These are phyloP conservation scores for Paramecium sonneborni DNA, from an alignment of 73 alveolate species.

Conservation along the genomic window DNA sequence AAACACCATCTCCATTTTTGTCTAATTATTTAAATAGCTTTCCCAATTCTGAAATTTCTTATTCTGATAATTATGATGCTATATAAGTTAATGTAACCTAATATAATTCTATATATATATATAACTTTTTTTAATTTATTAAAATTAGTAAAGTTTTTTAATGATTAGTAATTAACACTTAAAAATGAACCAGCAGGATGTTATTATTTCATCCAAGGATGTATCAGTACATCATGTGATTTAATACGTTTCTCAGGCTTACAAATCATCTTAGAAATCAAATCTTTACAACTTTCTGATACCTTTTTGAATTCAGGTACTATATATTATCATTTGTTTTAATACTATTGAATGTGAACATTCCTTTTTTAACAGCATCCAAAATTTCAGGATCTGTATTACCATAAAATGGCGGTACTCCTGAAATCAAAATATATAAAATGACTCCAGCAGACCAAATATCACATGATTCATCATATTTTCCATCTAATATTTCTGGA, in stretches of 20 bases:
- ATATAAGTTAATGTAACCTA: conserved; percentile 70
- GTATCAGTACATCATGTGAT: conserved; percentile 75
- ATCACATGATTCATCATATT: conserved; percentile 76
- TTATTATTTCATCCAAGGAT: conserved; percentile 76
- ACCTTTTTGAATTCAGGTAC: conserved; percentile 76
- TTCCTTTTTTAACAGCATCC: conserved; percentile 59
- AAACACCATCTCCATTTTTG: conserved; percentile 74
- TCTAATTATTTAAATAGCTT: conserved; percentile 69
- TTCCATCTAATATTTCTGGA: conserved; percentile 74
- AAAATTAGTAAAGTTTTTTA: conserved; percentile 37
- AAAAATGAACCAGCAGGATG: conserved; percentile 29
- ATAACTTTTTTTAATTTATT: conserved; percentile 56
- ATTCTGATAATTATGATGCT: conserved; percentile 68
- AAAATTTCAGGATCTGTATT: conserved; percentile 82
- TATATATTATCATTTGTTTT: conserved; percentile 44
- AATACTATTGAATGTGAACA: conserved; percentile 65
- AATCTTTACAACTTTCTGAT: conserved; percentile 85
- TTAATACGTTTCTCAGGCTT: conserved; percentile 70
- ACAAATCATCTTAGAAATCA: conserved; percentile 74
- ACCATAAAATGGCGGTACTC: conserved; percentile 94
- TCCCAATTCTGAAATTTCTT: conserved; percentile 62
- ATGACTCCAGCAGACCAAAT: conserved; percentile 84
- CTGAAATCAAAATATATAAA: conserved; percentile 77
- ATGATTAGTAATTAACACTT: conserved; percentile 37
- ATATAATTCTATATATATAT: background rate